Evolutionary conservation across 1,139 yeast species (phyloP).

Genomic region (Hyphopichia fennica): DNA sequence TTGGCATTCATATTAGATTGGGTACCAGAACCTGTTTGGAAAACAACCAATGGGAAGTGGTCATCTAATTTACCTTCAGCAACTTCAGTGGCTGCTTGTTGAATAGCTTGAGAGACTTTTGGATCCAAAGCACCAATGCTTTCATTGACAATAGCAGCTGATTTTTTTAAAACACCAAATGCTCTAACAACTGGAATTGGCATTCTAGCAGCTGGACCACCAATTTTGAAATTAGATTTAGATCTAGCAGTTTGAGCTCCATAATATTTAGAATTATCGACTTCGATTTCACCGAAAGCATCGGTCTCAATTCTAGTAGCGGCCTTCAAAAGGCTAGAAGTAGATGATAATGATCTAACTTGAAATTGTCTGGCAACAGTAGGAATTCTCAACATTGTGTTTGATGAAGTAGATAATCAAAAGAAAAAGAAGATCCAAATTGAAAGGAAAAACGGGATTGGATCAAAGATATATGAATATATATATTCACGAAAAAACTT

Average conservation of each 20-base stretch:
- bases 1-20: constrained; percentile 96
- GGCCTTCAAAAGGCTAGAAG: constrained; percentile 21
- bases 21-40: constrained; percentile 96
- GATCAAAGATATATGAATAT: not conserved
- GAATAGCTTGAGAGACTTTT: constrained; percentile 71
- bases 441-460: not conserved
- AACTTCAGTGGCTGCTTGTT: constrained; percentile 88
- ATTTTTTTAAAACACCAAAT: constrained; percentile 85
- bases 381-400: constrained; percentile 32
- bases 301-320: constrained; percentile 73
- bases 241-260: constrained; percentile 96
- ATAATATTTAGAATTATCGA: constrained; percentile 78
- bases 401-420: not conserved
- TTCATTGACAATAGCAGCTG: constrained; percentile 84
- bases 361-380: constrained; percentile 14
- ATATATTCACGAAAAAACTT: not conserved
- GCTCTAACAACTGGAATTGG: constrained; percentile 84
- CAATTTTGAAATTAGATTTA: constrained; percentile 84
- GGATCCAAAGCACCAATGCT: constrained; percentile 74
- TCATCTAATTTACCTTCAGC: constrained; percentile 79
- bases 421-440: not conserved
- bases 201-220: constrained; percentile 65
- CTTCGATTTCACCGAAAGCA: constrained; percentile 89
- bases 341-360: constrained; percentile 29
- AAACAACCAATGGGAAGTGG: constrained; percentile 92